Evolutionary conservation across 2,329 filamentous ascomycete species (phyloP).

Genomic region (Juglanconis sp.): DNA sequence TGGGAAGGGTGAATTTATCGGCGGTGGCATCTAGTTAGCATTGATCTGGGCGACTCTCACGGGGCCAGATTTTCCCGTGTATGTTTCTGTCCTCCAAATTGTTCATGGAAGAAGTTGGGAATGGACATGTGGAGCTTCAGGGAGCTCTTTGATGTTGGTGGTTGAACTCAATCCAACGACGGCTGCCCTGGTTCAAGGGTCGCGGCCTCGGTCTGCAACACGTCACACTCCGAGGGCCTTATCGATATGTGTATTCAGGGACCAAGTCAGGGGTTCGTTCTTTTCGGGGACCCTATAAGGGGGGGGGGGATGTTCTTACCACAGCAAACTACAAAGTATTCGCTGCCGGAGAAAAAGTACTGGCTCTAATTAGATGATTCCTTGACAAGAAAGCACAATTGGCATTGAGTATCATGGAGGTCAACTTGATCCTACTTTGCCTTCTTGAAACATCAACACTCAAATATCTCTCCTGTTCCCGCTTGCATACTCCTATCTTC

Average conservation of each 20-base stretch:
- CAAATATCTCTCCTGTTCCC: background rate
- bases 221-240: background rate
- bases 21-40: slow-evolving; percentile 3
- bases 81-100: background rate
- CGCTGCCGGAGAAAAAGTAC: too few species aligned
- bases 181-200: background rate
- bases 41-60: background rate
- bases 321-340: too few species aligned
- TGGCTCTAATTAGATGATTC: too few species aligned
- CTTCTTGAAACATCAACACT: background rate
- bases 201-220: background rate
- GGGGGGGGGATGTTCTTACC: too few species aligned
- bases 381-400: too few species aligned
- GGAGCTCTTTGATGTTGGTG: background rate
- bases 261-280: too few species aligned
- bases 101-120: background rate
- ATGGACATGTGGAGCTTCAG: background rate
- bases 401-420: too few species aligned
- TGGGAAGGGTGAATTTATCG: background rate
- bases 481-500: background rate
- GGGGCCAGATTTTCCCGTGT: too few species aligned
- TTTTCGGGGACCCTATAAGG: too few species aligned
- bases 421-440: background rate
- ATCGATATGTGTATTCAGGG: too few species aligned
- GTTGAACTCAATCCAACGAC: background rate